Conservation (phyloP, 2,329 filamentous ascomycete species). For the Alternaria sp. region DNA sequence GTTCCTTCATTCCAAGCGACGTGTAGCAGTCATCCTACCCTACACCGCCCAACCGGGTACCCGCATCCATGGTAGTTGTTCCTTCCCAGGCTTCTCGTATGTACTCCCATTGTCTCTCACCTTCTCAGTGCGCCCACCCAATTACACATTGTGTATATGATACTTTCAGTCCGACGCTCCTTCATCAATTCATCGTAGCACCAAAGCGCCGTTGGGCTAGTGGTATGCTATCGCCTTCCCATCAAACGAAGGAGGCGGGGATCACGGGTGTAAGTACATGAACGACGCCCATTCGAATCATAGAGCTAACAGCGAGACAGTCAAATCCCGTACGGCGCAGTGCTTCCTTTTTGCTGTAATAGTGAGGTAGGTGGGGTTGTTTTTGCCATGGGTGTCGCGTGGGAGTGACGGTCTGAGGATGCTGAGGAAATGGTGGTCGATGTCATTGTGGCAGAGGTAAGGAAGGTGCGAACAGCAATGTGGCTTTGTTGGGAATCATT, state of each 20-base stretch:
- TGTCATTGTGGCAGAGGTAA: neutral
- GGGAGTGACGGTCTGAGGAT: neutral
- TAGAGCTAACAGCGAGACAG: conserved; percentile 7
- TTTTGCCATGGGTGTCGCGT: neutral
- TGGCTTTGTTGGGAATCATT: neutral
- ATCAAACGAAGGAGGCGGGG: conserved; percentile 37
- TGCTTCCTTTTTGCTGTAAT: conserved; percentile 10
- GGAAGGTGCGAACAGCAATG: neutral
- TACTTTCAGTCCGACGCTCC: neutral
- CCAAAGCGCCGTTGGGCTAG: conserved; percentile 46
- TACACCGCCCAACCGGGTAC: conserved; percentile 19
- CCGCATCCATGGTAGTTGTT: conserved; percentile 15
- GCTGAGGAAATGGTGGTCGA: neutral
- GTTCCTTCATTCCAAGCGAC: neutral
- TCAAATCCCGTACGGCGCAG: conserved; percentile 31
- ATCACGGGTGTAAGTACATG: conserved; percentile 42
- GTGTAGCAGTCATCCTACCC: neutral
- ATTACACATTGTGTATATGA: neutral
- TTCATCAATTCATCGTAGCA: conserved; percentile 7
- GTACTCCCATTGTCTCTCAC: neutral
- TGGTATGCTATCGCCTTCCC: conserved; percentile 54
- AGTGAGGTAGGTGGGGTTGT: neutral
- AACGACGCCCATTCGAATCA: conserved; percentile 1
- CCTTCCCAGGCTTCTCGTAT: conserved; percentile 7
- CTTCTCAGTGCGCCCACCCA: neutral